Evolutionary conservation across 345 rosid genomes (phyloP).

Genomic region (Murraya koenigii): DNA sequence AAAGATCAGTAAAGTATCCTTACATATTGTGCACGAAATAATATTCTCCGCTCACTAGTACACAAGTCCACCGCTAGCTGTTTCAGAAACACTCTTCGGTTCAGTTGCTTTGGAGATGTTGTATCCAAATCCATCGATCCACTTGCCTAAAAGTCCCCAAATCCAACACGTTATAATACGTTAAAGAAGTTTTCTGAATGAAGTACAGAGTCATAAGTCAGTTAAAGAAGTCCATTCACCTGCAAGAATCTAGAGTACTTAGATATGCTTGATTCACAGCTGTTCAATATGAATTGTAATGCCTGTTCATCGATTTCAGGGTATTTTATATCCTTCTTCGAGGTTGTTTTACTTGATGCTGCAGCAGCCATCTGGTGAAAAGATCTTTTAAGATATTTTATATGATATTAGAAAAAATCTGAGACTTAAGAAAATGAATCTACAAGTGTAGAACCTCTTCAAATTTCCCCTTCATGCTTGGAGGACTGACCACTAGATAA

Average conservation of each 20-base stretch:
- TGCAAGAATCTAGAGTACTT: conserved; percentile 82
- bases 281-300: conserved; percentile 67
- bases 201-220: background rate
- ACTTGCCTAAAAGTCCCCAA: conserved; percentile 52
- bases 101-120: conserved; percentile 90
- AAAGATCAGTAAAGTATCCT: conserved; percentile 24
- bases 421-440: background rate
- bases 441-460: conserved; percentile 60
- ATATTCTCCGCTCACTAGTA: conserved; percentile 79
- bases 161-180: background rate
- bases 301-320: conserved; percentile 79
- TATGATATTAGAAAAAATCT: background rate
- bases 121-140: conserved; percentile 94
- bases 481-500: conserved; percentile 82
- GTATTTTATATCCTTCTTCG: conserved; percentile 55
- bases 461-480: conserved; percentile 68
- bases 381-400: conserved; percentile 12
- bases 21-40: conserved; percentile 88
- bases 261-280: conserved; percentile 85
- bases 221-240: conserved; percentile 37
- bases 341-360: conserved; percentile 64
- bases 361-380: conserved; percentile 82
- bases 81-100: conserved; percentile 78
- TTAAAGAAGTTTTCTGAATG: background rate
- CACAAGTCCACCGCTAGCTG: conserved; percentile 95